Conservation (phyloP, 2,329 filamentous ascomycete species). For the Eutypella sp. region DNA sequence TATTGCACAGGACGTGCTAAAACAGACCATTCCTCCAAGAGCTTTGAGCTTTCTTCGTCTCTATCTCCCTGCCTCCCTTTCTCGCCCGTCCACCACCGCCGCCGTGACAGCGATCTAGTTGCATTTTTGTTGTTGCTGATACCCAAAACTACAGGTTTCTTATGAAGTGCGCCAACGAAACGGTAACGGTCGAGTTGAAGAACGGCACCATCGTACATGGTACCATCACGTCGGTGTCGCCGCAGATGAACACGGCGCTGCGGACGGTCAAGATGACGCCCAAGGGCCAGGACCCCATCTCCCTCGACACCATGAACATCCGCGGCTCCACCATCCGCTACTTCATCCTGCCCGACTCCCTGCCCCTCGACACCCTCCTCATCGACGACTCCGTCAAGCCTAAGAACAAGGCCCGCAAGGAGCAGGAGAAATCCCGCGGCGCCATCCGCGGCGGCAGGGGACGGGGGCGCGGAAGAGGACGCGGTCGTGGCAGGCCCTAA, state of each 20-base stretch:
- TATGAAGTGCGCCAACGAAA: conserved; percentile 99
- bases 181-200: conserved; percentile 96
- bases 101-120: too few relatives aligned
- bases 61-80: too few relatives aligned
- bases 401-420: conserved; percentile 99
- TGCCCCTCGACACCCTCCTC: conserved; percentile 90
- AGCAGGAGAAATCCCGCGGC: conserved; percentile 49
- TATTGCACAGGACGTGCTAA: conserved; percentile 40
- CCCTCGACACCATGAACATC: conserved; percentile 93
- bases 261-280: conserved; percentile 96
- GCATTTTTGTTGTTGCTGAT: too few relatives aligned
- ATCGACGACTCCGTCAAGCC: conserved; percentile 97
- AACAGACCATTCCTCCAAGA: conserved; percentile 31
- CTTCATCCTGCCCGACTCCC: conserved; percentile 90
- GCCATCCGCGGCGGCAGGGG: conserved; percentile 45
- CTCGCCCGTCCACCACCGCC: conserved; percentile 23
- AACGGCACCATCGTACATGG: conserved; percentile 97
- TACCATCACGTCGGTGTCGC: conserved; percentile 93
- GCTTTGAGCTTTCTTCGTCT: too few relatives aligned
- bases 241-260: conserved; percentile 97
- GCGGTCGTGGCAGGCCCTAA: conserved; percentile 41
- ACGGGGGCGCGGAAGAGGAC: conserved; percentile 48
- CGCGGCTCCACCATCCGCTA: conserved; percentile 95
- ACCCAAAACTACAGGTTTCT: conserved; percentile 64
- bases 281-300: conserved; percentile 79